Conservation (phyloP, 257 asterid genomes). For the Plantago elongata region DNA sequence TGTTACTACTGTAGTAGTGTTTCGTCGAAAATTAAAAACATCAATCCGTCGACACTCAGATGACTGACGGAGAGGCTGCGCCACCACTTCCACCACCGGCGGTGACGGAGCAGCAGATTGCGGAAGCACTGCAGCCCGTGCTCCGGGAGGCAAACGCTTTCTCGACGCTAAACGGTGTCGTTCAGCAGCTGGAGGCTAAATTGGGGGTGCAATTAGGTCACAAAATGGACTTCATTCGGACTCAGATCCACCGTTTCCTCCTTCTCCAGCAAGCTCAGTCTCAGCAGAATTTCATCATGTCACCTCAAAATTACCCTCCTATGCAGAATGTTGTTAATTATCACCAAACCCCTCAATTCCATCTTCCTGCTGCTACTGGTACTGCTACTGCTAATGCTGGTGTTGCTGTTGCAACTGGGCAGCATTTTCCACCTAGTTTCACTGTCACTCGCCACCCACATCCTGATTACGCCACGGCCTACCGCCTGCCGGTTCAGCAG, state of each 20-base stretch:
- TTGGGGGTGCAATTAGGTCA: slow-evolving; percentile 49
- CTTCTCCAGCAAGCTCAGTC: slow-evolving; percentile 32
- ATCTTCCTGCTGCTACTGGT: slow-evolving; percentile 19
- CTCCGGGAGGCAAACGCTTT: slow-evolving; percentile 39
- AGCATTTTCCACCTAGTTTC: slow-evolving; percentile 30
- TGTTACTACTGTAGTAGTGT: too few relatives aligned
- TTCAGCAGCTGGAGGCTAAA: slow-evolving; percentile 59
- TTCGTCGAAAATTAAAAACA: too few relatives aligned
- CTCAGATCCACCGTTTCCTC: slow-evolving; percentile 55
- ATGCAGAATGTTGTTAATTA: slow-evolving; percentile 37
- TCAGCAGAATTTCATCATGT: slow-evolving; percentile 23
- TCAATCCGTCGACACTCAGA: background rate
- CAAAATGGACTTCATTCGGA: slow-evolving; percentile 56
- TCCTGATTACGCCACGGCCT: slow-evolving; percentile 30
- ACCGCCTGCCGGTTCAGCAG: slow-evolving; percentile 22
- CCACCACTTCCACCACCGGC: slow-evolving; percentile 25
- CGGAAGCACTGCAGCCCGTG: slow-evolving; percentile 50
- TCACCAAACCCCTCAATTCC: slow-evolving; percentile 34
- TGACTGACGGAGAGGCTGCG: slow-evolving; percentile 40
- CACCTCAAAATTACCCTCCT: slow-evolving; percentile 29
- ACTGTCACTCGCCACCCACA: slow-evolving; percentile 30
- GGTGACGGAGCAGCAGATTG: slow-evolving; percentile 62
- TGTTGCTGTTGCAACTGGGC: background rate
- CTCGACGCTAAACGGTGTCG: slow-evolving; percentile 49
- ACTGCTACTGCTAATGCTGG: too few relatives aligned